Conservation (phyloP, 257 asterid genomes). For the Nyctanthes arbortristis region DNA sequence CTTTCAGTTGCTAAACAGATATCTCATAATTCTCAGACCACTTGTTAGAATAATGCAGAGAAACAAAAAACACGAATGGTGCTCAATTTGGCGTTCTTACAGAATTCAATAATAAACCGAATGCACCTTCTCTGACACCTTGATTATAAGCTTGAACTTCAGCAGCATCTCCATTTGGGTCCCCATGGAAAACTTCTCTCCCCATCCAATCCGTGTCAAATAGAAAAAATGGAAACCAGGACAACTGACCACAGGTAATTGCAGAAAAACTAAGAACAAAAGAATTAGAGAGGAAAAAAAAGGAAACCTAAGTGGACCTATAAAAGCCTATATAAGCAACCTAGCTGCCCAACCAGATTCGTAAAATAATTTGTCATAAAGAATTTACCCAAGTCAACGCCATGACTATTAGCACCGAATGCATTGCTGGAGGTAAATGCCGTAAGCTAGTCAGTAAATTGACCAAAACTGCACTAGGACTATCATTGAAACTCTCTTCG, state of each 20-base stretch:
- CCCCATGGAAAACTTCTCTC: slow-evolving; percentile 97
- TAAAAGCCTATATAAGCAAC: neutral
- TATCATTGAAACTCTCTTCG: slow-evolving; percentile 55
- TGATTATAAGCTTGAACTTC: slow-evolving; percentile 77
- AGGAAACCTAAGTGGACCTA: neutral
- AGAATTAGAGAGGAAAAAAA: neutral
- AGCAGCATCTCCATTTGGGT: slow-evolving; percentile 77
- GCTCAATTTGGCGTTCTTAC: slow-evolving; percentile 83
- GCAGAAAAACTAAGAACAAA: slow-evolving; percentile 11
- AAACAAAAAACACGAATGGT: slow-evolving; percentile 29
- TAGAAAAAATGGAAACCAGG: slow-evolving; percentile 99
- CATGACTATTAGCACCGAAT: slow-evolving; percentile 93
- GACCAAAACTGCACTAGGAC: slow-evolving; percentile 98
- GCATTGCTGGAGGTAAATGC: slow-evolving; percentile 96
- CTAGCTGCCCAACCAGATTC: neutral
- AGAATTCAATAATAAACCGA: slow-evolving; percentile 99
- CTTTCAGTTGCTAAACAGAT: slow-evolving; percentile 16
- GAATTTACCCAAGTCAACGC: slow-evolving; percentile 94
- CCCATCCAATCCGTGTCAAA: slow-evolving; percentile 99
- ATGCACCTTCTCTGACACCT: slow-evolving; percentile 99
- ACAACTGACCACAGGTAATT: slow-evolving; percentile 49
- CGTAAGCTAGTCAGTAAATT: slow-evolving; percentile 92
- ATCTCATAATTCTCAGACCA: slow-evolving; percentile 12
- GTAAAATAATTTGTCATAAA: neutral
- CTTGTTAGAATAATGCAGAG: slow-evolving; percentile 21